These are phyloP conservation scores for Neostapfia colusana DNA, from an alignment of 176 grass and related monocot species.

Conservation along the genomic window DNA sequence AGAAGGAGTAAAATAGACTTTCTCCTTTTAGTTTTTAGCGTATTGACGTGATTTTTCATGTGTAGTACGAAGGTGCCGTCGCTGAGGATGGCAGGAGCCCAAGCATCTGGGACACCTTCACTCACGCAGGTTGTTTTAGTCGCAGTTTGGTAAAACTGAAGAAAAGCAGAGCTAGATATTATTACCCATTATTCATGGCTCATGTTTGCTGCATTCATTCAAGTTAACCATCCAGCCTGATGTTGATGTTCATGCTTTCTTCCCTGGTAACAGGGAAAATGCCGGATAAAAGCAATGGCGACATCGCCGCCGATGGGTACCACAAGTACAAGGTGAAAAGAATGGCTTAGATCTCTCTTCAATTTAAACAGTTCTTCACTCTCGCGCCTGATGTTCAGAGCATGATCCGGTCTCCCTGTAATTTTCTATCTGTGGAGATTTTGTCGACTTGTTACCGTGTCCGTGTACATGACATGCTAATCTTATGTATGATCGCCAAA, in stretches of 20 bases:
- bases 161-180: neutral
- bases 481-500: no score
- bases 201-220: neutral
- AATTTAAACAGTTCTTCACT: no score
- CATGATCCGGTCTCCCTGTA: neutral
- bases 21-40: no score
- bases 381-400: no score
- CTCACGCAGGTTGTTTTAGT: conserved; percentile 39
- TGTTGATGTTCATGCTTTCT: neutral
- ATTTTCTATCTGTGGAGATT: neutral
- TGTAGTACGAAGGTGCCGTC: conserved; percentile 51
- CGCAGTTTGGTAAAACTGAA: neutral
- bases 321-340: conserved; percentile 62
- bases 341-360: no score
- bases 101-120: conserved; percentile 58
- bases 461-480: no score
- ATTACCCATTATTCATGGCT: neutral
- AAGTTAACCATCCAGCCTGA: conserved; percentile 3
- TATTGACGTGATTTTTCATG: neutral
- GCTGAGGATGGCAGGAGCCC: conserved; percentile 63
- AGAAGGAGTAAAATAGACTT: no score
- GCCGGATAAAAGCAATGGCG: conserved; percentile 50
- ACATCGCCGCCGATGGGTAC: conserved; percentile 60
- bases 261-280: conserved; percentile 38
- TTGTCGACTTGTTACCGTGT: neutral